phyloP scores from a whole-genome alignment of 805 yeast genomes.

The Starmerella kuoi region DNA sequence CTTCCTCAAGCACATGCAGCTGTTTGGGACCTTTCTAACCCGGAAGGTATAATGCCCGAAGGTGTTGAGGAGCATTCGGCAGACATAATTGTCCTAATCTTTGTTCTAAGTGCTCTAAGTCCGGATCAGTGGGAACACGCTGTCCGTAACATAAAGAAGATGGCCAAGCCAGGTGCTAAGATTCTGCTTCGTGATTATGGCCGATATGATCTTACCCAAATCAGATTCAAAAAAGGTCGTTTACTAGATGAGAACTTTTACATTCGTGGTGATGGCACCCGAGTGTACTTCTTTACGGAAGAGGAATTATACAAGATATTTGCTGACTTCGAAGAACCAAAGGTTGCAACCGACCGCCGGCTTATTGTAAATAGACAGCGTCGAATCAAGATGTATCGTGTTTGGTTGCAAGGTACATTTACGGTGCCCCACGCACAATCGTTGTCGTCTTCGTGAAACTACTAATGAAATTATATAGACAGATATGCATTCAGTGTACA shows the following conservation, averaged over 20 bases:
- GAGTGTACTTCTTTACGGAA: conserved; percentile 94
- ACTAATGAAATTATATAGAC: no score
- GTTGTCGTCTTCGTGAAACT: no score
- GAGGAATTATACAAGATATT: conserved; percentile 75
- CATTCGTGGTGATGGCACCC: conserved; percentile 93
- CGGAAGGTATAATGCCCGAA: conserved; percentile 64
- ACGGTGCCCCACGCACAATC: conserved; percentile 4
- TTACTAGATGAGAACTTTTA: conserved; percentile 84
- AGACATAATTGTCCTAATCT: conserved; percentile 88
- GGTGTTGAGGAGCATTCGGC: conserved; percentile 69
- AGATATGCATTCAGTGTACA: no score
- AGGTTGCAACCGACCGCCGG: conserved; percentile 81
- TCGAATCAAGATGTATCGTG: conserved; percentile 87
- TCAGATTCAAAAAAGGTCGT: conserved; percentile 80
- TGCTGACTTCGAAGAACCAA: conserved; percentile 49
- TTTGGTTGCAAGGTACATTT: conserved; percentile 93
- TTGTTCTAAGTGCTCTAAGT: conserved; percentile 82
- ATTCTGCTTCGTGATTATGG: conserved; percentile 90
- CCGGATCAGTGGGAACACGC: conserved; percentile 89
- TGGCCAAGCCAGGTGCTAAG: conserved; percentile 86
- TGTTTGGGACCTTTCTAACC: conserved; percentile 91
- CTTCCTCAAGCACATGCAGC: conserved; percentile 59
- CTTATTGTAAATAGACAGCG: conserved; percentile 84
- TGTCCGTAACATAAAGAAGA: conserved; percentile 49
- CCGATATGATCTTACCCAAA: conserved; percentile 88